phyloP scores from a whole-genome alignment of 371 early-diverging fungal genomes.

The Lichtheimia corymbifera region DNA sequence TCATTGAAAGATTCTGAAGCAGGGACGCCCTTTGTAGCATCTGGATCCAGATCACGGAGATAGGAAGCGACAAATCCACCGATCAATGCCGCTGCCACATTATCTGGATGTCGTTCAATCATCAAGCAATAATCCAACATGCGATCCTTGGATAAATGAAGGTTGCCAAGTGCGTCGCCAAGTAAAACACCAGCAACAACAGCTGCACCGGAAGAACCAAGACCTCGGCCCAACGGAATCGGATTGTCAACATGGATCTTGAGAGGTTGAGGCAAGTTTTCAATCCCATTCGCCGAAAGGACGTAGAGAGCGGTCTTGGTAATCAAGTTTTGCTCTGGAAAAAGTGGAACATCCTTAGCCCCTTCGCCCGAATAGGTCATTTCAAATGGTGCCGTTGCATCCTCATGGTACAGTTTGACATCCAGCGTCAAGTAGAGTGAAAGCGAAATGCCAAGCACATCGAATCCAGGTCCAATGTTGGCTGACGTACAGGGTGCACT shows the following conservation, averaged over 20 bases:
- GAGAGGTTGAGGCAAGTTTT: slow-evolving; percentile 57
- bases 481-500: slow-evolving; percentile 92
- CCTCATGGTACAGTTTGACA: slow-evolving; percentile 36
- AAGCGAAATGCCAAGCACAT: slow-evolving; percentile 90
- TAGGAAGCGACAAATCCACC: slow-evolving; percentile 94
- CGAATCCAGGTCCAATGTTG: slow-evolving; percentile 97
- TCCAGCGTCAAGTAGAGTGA: slow-evolving; percentile 80
- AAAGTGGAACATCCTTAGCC: slow-evolving; percentile 76
- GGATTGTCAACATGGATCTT: slow-evolving; percentile 79
- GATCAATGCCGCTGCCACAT: slow-evolving; percentile 89
- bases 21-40: slow-evolving; percentile 57
- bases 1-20: slow-evolving; percentile 59
- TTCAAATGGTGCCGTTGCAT: slow-evolving; percentile 32
- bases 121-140: slow-evolving; percentile 85
- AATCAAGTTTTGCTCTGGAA: slow-evolving; percentile 84
- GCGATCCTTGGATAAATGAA: slow-evolving; percentile 68
- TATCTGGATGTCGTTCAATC: slow-evolving; percentile 97
- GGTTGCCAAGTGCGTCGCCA: slow-evolving; percentile 73
- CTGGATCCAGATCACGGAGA: slow-evolving; percentile 58
- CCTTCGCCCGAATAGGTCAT: slow-evolving; percentile 83
- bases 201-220: slow-evolving; percentile 95
- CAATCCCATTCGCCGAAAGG: slow-evolving; percentile 67
- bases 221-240: slow-evolving; percentile 94
- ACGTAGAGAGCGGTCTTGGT: slow-evolving; percentile 87
- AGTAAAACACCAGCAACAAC: slow-evolving; percentile 92